These are phyloP conservation scores for Conringia planisiliqua DNA, from an alignment of 345 rosid species.

Conservation along the genomic window DNA sequence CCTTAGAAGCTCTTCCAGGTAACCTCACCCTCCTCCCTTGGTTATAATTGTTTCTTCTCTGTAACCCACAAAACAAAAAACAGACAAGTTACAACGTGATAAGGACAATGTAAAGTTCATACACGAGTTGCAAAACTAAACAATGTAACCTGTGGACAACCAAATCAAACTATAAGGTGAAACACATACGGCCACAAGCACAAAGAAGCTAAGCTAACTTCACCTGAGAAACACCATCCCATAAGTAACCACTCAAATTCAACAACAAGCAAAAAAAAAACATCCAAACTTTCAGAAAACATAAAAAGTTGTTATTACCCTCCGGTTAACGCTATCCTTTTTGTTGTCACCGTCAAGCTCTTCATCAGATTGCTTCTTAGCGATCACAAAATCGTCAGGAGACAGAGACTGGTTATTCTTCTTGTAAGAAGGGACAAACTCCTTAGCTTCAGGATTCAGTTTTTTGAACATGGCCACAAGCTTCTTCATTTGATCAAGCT, in stretches of 20 bases:
- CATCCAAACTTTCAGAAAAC: neutral
- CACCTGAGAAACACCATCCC: neutral
- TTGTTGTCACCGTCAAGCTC: slow-evolving; percentile 18
- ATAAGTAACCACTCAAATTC: neutral
- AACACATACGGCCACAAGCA: too few relatives aligned
- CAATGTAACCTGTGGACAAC: neutral
- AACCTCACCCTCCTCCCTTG: slow-evolving; percentile 58
- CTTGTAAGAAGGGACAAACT: slow-evolving; percentile 52
- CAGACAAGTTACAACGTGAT: neutral
- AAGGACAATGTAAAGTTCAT: neutral
- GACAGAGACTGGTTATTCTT: slow-evolving; percentile 17
- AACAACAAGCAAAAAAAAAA: neutral
- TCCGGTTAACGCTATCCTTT: slow-evolving; percentile 14
- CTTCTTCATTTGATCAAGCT: slow-evolving; percentile 39
- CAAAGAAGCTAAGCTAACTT: neutral
- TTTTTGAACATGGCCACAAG: slow-evolving; percentile 61
- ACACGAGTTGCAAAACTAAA: neutral
- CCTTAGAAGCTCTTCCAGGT: slow-evolving; percentile 48
- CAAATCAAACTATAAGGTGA: neutral
- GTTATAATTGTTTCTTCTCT: slow-evolving; percentile 58
- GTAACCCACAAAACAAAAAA: slow-evolving; percentile 21
- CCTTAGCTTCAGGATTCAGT: slow-evolving; percentile 61
- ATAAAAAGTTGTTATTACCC: slow-evolving; percentile 14
- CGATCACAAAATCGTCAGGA: neutral
- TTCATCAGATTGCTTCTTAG: slow-evolving; percentile 25